phyloP scores from a whole-genome alignment of 2,329 filamentous ascomycete genomes.

The Boeremia lycopersici region DNA sequence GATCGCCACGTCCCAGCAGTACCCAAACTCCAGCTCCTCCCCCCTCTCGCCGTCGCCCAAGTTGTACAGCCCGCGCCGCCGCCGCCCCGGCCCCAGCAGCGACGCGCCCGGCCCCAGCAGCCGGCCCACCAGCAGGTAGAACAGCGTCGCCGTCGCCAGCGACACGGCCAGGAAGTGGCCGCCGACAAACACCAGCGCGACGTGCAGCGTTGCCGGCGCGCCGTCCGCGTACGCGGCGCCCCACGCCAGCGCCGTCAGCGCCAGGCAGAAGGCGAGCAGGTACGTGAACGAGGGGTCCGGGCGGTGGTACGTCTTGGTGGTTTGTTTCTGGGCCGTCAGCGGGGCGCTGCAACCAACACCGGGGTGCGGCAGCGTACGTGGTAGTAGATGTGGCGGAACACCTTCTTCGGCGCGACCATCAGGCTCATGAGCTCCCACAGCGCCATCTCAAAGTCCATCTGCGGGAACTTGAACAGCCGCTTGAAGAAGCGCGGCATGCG shows the following conservation, averaged over 20 bases:
- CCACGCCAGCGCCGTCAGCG: conserved; percentile 62
- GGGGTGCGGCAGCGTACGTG: too few species aligned
- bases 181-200: conserved; percentile 57
- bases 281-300: conserved; percentile 74
- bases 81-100: conserved; percentile 57
- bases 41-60: conserved; percentile 55
- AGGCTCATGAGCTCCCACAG: conserved; percentile 75
- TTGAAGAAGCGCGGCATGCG: conserved; percentile 72
- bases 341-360: too few species aligned
- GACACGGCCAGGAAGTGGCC: conserved; percentile 67
- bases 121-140: conserved; percentile 68
- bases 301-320: conserved; percentile 68
- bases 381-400: conserved; percentile 73
- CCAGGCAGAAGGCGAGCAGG: conserved; percentile 68
- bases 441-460: conserved; percentile 77
- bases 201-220: too few species aligned
- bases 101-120: conserved; percentile 64
- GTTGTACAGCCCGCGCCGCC: conserved; percentile 63
- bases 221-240: conserved; percentile 61
- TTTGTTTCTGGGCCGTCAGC: conserved; percentile 74
- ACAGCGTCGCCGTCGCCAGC: conserved; percentile 64
- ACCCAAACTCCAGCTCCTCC: conserved; percentile 71
- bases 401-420: conserved; percentile 72
- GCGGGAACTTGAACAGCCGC: conserved; percentile 72
- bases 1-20: conserved; percentile 73